A percentile compares a stretch with the other conserved stretches of the same genome.
These are phyloP conservation scores for Sporobolus alterniflorus DNA, from an alignment of 202 grass and related monocot species.

Conservation along the genomic window DNA sequence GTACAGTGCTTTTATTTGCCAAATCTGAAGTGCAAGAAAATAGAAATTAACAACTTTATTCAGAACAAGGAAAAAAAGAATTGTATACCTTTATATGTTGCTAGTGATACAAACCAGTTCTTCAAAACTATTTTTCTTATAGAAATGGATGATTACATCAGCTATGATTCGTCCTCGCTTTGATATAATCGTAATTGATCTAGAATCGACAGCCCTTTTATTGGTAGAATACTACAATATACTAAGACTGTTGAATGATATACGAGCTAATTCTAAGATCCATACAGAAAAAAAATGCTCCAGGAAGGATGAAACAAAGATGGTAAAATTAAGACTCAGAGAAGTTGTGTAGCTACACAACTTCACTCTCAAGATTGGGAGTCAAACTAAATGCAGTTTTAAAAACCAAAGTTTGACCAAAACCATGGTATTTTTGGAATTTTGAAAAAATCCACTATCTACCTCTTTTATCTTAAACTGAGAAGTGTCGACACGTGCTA, in stretches of 20 bases:
- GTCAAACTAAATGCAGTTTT: too few species aligned
- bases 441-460: too few species aligned
- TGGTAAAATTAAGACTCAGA: background rate
- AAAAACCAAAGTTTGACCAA: too few species aligned
- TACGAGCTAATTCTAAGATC: background rate
- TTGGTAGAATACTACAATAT: background rate
- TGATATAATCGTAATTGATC: background rate
- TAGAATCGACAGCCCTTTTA: background rate
- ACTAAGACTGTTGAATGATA: background rate
- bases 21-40: slow-evolving; percentile 68
- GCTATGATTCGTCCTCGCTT: background rate
- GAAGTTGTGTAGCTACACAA: background rate
- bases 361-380: too few species aligned
- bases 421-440: too few species aligned
- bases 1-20: slow-evolving; percentile 69
- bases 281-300: background rate
- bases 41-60: background rate
- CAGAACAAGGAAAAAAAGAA: background rate
- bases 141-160: too few species aligned
- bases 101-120: slow-evolving; percentile 8
- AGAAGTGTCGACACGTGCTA: too few species aligned
- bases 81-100: background rate
- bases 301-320: background rate
- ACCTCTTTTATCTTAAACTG: too few species aligned
- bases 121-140: background rate